Conservation (phyloP, 352 stramenopile species). For the Phytophthora colocasiae region DNA sequence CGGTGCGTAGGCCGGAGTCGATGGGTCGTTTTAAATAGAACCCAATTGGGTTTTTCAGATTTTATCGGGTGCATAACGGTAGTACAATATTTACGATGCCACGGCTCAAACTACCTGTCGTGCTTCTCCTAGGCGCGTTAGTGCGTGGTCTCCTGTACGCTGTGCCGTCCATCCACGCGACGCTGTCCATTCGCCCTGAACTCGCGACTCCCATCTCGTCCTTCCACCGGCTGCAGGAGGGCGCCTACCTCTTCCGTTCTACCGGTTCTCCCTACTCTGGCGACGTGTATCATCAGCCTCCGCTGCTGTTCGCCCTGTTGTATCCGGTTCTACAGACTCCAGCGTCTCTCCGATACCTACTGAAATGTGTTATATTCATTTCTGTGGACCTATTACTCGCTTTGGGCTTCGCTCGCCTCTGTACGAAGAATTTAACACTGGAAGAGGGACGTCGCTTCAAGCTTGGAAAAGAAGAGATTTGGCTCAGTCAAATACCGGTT, state of each 20-base stretch:
- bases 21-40: too few relatives aligned
- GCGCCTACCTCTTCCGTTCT: slow-evolving; percentile 57
- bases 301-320: slow-evolving; percentile 75
- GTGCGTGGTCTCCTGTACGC: slow-evolving; percentile 53
- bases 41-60: too few relatives aligned
- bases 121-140: slow-evolving; percentile 41
- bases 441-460: slow-evolving; percentile 57
- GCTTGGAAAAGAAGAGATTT: slow-evolving; percentile 61
- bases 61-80: too few relatives aligned
- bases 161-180: slow-evolving; percentile 41
- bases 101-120: slow-evolving; percentile 4
- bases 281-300: slow-evolving; percentile 86
- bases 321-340: slow-evolving; percentile 55
- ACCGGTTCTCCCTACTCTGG: slow-evolving; percentile 71
- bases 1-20: too few relatives aligned
- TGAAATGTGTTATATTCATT: slow-evolving; percentile 53
- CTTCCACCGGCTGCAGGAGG: slow-evolving; percentile 66
- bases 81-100: neutral
- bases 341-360: slow-evolving; percentile 33
- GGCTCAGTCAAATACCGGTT: slow-evolving; percentile 73
- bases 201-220: slow-evolving; percentile 72
- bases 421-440: slow-evolving; percentile 44
- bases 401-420: slow-evolving; percentile 64
- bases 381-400: slow-evolving; percentile 64
- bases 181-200: slow-evolving; percentile 63